phyloP scores from a whole-genome alignment of 192 early-diverging fungal species.

The Radiomyces spectabilis region DNA sequence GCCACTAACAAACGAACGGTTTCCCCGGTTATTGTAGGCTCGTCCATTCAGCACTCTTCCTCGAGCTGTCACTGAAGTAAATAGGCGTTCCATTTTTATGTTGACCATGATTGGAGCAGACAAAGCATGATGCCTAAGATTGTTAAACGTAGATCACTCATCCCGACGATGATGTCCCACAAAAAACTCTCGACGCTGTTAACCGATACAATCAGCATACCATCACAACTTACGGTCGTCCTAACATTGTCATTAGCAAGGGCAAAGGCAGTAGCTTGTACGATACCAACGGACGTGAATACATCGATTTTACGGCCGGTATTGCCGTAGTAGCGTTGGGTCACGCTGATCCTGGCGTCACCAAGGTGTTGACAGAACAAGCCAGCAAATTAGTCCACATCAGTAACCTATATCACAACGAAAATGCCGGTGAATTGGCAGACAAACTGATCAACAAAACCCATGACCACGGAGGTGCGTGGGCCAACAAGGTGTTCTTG shows the following conservation, averaged over 20 bases:
- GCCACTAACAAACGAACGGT: too few species aligned
- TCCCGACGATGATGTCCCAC: slow-evolving; percentile 37
- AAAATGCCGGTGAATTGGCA: slow-evolving; percentile 77
- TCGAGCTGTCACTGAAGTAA: not conserved
- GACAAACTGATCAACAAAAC: slow-evolving; percentile 63
- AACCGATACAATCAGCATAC: slow-evolving; percentile 49
- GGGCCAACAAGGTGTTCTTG: slow-evolving; percentile 78
- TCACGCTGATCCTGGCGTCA: slow-evolving; percentile 74
- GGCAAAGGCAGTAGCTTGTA: slow-evolving; percentile 79
- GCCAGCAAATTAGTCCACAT: slow-evolving; percentile 77
- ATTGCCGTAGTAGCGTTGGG: slow-evolving; percentile 94
- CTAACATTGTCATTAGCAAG: slow-evolving; percentile 66
- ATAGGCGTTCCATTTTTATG: not conserved
- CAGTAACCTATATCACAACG: slow-evolving; percentile 90
- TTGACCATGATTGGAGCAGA: not conserved
- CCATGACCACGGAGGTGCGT: slow-evolving; percentile 30
- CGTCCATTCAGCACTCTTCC: not conserved
- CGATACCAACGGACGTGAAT: slow-evolving; percentile 67
- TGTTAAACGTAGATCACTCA: slow-evolving; percentile 34
- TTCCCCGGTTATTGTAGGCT: too few species aligned
- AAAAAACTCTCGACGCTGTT: slow-evolving; percentile 34
- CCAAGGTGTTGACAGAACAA: slow-evolving; percentile 72
- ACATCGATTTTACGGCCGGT: slow-evolving; percentile 89
- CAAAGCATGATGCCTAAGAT: not conserved
- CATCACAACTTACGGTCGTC: slow-evolving; percentile 64